Percentiles rank a stretch among this genome's conserved stretches.
phyloP scores from a whole-genome alignment of 2,329 filamentous ascomycete species.

The Colletotrichum scovillei region DNA sequence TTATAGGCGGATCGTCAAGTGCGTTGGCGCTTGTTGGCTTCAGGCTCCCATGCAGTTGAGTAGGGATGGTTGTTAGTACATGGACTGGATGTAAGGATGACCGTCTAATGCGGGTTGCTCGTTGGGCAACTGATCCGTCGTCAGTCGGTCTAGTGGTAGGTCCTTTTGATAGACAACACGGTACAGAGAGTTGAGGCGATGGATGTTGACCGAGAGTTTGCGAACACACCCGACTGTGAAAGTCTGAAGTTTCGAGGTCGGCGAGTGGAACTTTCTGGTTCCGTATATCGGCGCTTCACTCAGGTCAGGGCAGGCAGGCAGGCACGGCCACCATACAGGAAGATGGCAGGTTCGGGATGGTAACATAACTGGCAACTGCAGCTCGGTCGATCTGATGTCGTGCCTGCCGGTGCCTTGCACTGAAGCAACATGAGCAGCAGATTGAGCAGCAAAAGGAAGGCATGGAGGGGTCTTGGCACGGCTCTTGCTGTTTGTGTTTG shows the following conservation, averaged over 20 bases:
- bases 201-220: background rate
- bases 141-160: background rate
- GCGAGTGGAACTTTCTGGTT: background rate
- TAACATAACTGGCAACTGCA: background rate
- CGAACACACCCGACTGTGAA: background rate
- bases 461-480: background rate
- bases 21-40: slow-evolving; percentile 1
- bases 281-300: background rate
- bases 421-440: background rate
- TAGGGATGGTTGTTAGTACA: background rate
- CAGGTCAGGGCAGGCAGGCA: too few species aligned
- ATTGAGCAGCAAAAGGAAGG: background rate
- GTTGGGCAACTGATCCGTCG: background rate
- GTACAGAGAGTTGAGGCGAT: background rate
- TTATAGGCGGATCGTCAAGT: background rate
- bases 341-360: background rate
- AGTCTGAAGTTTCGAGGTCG: background rate
- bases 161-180: background rate
- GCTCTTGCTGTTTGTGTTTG: background rate
- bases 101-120: background rate
- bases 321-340: background rate
- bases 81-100: background rate
- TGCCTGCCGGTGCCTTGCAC: background rate
- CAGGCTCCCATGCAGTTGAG: slow-evolving; percentile 4
- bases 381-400: background rate